Evolutionary conservation across 2,329 filamentous ascomycete species (phyloP), one percentile per base, ranked within the genome.

Genomic region (Magnaporthiopsis rhizophila): DNA sequence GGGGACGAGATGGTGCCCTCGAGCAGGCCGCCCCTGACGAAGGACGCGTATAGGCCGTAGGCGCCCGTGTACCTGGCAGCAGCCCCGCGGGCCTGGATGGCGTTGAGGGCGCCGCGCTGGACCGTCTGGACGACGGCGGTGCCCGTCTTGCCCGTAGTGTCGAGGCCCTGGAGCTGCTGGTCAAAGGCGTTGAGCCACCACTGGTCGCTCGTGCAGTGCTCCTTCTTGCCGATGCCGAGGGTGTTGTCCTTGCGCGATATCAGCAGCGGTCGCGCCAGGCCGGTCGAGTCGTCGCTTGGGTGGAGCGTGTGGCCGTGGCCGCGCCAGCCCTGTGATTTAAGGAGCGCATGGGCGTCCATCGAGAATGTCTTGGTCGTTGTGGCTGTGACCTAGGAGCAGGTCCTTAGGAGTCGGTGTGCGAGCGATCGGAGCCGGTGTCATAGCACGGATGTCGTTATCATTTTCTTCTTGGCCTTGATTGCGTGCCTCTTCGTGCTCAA

Each of bases 101-200:
- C 81, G 69, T 86, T 82, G 62, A 87, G 77, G 66, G 83, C 79
- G 61, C 78, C 73, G 65, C 80, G 79, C 38, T 77, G 79, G 67
- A 85, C 74, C 65, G 84, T 83, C 80, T 89, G 78, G 69, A 83
- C 76, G 64, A 86, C 78, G 69, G 80, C 78, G 8, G 45, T 24
- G 63, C 86, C 81, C 68, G 84, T 76, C 68, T 81, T 80, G 30
- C 82, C 81, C 1, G 84, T 86, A 24, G 62, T 63, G 72, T 90
- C 89, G 63, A 97, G 82, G 4, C 89, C 90, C 75, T 95, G 90
- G 68, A 97, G 79, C 64, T 93, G 92, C 74, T 92, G 88, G 76
- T 98, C 94, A 69, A 97, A 97, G 13, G 95, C 95, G 65, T 91
- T 89, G 76, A 97, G 83, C 95, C 95, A 99, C 95, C 95, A 99